Conservation (phyloP, 2,329 filamentous ascomycete genomes). For the Aureobasidium sp. region DNA sequence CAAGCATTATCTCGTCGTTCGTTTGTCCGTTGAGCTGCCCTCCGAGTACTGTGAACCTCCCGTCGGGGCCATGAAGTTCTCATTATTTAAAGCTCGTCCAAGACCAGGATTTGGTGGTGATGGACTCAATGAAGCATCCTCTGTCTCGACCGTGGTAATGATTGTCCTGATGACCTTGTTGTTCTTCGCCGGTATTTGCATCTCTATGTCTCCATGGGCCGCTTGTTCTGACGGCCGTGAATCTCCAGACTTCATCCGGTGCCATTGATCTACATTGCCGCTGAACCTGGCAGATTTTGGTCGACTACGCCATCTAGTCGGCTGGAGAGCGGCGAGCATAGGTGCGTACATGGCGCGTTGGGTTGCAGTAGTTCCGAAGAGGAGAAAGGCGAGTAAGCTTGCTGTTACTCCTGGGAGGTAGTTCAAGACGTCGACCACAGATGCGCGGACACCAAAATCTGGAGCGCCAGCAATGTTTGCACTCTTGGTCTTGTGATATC, state of each 20-base stretch:
- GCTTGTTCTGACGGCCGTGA: neutral
- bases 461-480: slow-evolving; percentile 9
- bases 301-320: neutral
- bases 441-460: slow-evolving; percentile 17
- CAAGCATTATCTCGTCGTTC: neutral
- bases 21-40: too few relatives aligned
- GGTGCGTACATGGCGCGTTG: slow-evolving; percentile 18
- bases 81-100: neutral
- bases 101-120: neutral
- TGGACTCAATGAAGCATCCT: neutral
- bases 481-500: slow-evolving; percentile 16
- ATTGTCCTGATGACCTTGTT: neutral
- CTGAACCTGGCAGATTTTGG: neutral
- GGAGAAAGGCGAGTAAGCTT: slow-evolving; percentile 17
- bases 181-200: slow-evolving; percentile 1
- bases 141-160: neutral
- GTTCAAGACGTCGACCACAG: slow-evolving; percentile 17
- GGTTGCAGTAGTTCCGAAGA: slow-evolving; percentile 21
- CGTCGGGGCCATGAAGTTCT: too few relatives aligned
- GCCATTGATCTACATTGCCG: neutral
- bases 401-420: slow-evolving; percentile 19
- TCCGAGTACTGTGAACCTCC: too few relatives aligned
- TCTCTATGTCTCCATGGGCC: neutral
- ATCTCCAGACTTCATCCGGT: neutral
- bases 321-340: neutral